phyloP scores from a whole-genome alignment of 2,329 filamentous ascomycete genomes.

The Hypoxylon sp. region DNA sequence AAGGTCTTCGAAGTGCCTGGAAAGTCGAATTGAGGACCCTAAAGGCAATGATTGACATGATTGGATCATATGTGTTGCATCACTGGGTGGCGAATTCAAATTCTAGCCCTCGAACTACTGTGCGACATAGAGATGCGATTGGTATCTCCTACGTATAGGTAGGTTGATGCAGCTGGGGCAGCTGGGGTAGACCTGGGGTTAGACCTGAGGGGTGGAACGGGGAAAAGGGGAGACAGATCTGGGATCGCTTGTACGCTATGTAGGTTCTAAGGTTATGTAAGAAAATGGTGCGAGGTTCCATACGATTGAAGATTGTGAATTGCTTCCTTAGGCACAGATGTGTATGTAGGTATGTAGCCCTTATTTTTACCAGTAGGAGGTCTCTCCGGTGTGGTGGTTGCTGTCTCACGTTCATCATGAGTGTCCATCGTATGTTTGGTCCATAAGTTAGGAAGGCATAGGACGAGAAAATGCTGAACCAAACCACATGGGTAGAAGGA shows the following conservation, averaged over 20 bases:
- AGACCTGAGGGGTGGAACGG: not conserved
- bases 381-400: not conserved
- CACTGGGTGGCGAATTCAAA: not conserved
- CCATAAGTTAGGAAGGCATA: not conserved
- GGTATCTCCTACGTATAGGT: not conserved
- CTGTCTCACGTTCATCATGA: constrained; percentile 9
- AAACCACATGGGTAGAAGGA: constrained; percentile 5
- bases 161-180: not conserved
- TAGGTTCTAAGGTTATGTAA: constrained; percentile 2
- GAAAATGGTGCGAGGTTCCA: not conserved
- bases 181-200: not conserved
- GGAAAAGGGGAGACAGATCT: not conserved
- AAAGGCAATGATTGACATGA: constrained; percentile 5
- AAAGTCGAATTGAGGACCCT: not conserved
- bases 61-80: constrained; percentile 12
- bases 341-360: not conserved
- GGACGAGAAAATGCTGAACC: constrained; percentile 1
- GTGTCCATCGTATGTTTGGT: constrained; percentile 3
- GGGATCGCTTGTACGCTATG: not conserved
- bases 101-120: constrained; percentile 1
- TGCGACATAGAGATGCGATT: not conserved
- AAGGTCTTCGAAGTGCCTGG: not conserved
- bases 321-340: not conserved
- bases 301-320: not conserved
- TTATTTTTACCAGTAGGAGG: not conserved